A percentile compares a stretch with the other conserved stretches of the same genome.
These are phyloP conservation scores for Auriscalpium vulgare DNA, from an alignment of 768 basidiomycete genomes.

Conservation along the genomic window DNA sequence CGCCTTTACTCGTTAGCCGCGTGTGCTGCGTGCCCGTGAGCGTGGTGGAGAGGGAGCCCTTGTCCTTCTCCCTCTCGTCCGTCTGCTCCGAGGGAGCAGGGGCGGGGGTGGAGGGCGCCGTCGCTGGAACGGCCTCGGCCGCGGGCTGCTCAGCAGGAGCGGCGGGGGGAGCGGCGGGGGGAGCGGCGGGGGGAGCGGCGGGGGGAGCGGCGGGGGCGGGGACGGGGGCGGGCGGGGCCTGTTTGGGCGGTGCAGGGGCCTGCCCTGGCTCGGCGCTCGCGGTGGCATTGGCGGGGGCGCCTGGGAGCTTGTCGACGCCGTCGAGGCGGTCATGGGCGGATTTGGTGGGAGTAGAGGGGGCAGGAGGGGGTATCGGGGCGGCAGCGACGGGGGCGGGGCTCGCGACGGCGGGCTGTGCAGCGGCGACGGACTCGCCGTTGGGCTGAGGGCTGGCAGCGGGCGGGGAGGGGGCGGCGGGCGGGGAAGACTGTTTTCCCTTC, in stretches of 20 bases:
- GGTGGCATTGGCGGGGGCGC: slow-evolving; percentile 4
- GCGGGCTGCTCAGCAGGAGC: slow-evolving; percentile 10
- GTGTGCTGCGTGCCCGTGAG: slow-evolving; percentile 33
- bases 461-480: not conserved
- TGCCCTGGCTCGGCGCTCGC: slow-evolving; percentile 17
- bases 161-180: slow-evolving; percentile 2
- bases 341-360: not conserved
- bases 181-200: slow-evolving; percentile 5
- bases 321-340: slow-evolving; percentile 8
- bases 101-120: slow-evolving; percentile 17
- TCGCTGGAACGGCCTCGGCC: slow-evolving; percentile 8
- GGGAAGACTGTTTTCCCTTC: slow-evolving; percentile 1
- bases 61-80: slow-evolving; percentile 37
- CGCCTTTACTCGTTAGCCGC: slow-evolving; percentile 20
- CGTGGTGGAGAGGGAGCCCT: slow-evolving; percentile 37
- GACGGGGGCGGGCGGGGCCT: slow-evolving; percentile 1
- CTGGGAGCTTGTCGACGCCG: slow-evolving; percentile 11
- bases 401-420: not conserved
- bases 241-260: slow-evolving; percentile 14
- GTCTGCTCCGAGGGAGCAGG: slow-evolving; percentile 24
- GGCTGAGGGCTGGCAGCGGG: not conserved
- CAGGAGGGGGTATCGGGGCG: not conserved
- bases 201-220: not conserved
- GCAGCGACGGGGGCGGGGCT: not conserved
- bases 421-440: not conserved